Evolutionary conservation across 164 flowering plant genomes (phyloP), one percentile per base, ranked within the genome.

Genomic region (Paratinospora sagittata): DNA sequence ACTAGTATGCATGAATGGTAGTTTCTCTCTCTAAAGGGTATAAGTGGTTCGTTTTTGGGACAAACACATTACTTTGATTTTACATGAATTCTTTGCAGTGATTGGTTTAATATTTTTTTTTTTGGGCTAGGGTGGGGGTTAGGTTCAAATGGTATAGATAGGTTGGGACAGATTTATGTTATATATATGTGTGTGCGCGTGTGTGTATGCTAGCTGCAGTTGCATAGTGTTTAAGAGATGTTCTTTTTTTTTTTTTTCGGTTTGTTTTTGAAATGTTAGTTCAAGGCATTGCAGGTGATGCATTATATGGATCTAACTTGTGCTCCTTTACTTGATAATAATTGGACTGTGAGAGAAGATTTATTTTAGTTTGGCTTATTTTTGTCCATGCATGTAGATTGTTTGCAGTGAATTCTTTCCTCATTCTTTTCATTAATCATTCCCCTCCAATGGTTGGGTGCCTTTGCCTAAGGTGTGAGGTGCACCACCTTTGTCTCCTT

Each of bases 21-120:
- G 61, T 21, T 55, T n/a, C n/a, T n/a, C 61, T 55, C 61, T 55
- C 61, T 55, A 55, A 52, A 55, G 8, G 19, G 61, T n/a, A 55
- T 9, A 55, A 55, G 61, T 55, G 61, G 61, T 55, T 55, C 10
- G 8, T 6, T 55, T 23, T 19, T 55, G 61, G 24, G 61, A 21
- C 61, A 55, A 19, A n/a, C 21, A 55, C 24, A 55, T 55, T 55
- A n/a, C n/a, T n/a, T 21, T n/a, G 47, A 55, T n/a, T 55, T 55
- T 55, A n/a, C n/a, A 8, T 7, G 8, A 55, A 21, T 55, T 8
- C 61, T n/a, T 55, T n/a, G 61, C 10, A 19, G 24, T n/a, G 24
- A n/a, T n/a, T n/a, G n/a, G n/a, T n/a, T n/a, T n/a, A n/a, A 55
- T 30, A 30, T 30, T 30, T 30, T 30, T 30, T 30, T 30, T 30